These are phyloP conservation scores for Rosa multiflora DNA, from an alignment of 306 rosid genomes.

Conservation along the genomic window DNA sequence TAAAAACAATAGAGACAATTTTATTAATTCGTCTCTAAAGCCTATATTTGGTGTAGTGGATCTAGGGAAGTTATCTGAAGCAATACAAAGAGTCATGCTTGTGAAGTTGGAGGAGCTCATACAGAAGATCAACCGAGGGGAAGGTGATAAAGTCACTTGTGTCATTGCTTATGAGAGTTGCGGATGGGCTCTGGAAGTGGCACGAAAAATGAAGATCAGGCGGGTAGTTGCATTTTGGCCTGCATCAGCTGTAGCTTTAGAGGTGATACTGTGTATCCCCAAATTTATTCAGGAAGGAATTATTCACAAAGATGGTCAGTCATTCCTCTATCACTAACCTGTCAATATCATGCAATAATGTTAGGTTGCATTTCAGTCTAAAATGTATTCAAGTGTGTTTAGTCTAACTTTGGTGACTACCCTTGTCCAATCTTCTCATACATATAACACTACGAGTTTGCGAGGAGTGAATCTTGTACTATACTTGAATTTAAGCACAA, in stretches of 20 bases:
- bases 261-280: conserved; percentile 8
- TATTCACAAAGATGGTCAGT: conserved; percentile 35
- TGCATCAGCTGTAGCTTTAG: conserved; percentile 37
- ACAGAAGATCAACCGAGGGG: conserved; percentile 21
- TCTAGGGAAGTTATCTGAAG: neutral
- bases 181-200: conserved; percentile 45
- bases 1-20: too few species aligned
- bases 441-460: neutral
- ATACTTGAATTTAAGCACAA: neutral
- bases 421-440: too few species aligned
- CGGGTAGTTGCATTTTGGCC: conserved; percentile 43
- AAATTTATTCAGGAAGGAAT: conserved; percentile 36
- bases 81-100: conserved; percentile 30
- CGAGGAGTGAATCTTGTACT: neutral
- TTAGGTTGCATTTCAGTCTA: too few species aligned
- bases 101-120: conserved; percentile 45
- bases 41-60: too few species aligned
- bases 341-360: neutral
- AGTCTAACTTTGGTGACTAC: too few species aligned
- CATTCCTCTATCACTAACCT: neutral
- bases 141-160: conserved; percentile 23
- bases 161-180: conserved; percentile 26
- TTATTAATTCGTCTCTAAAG: too few species aligned
- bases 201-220: conserved; percentile 34
- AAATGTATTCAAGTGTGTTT: too few species aligned